Evolutionary conservation across 805 yeast species (phyloP).

Genomic region (Metschnikowia vanudenii): DNA sequence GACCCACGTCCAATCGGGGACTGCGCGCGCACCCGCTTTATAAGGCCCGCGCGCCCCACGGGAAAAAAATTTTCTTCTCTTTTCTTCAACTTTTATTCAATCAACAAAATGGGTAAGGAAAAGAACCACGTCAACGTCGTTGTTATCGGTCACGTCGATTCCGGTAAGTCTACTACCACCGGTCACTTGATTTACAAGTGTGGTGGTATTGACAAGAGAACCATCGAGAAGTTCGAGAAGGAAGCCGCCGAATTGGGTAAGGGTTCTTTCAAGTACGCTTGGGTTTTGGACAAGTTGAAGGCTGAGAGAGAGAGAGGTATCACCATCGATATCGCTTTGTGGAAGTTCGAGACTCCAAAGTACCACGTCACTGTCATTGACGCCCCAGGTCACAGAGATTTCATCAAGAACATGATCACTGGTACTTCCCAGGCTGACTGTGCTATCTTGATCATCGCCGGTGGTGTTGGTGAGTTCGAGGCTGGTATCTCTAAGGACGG

Average conservation of each 20-base stretch:
- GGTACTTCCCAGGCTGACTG: slow-evolving; percentile 95
- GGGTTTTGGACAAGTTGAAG: slow-evolving; percentile 94
- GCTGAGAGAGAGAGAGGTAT: slow-evolving; percentile 98
- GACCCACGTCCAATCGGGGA: neutral
- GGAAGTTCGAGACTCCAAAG: slow-evolving; percentile 91
- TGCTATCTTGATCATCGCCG: slow-evolving; percentile 87
- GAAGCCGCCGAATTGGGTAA: slow-evolving; percentile 97
- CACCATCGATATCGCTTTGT: slow-evolving; percentile 90
- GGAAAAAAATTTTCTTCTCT: slow-evolving; percentile 10
- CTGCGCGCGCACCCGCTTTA: slow-evolving; percentile 12
- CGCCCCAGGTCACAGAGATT: slow-evolving; percentile 96
- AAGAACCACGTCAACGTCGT: slow-evolving; percentile 99
- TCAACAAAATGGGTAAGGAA: slow-evolving; percentile 73
- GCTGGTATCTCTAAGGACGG: slow-evolving; percentile 95
- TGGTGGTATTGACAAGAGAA: slow-evolving; percentile 99
- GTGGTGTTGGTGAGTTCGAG: slow-evolving; percentile 93
- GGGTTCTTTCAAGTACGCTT: slow-evolving; percentile 97
- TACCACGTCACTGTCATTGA: slow-evolving; percentile 88
- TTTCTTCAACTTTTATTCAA: slow-evolving; percentile 10
- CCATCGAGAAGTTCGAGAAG: slow-evolving; percentile 96
- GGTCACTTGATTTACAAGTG: slow-evolving; percentile 99
- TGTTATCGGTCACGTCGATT: slow-evolving; percentile 99
- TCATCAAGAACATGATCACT: slow-evolving; percentile 94
- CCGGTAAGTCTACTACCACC: slow-evolving; percentile 95
- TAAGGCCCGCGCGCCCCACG: slow-evolving; percentile 9